These are phyloP conservation scores for Coniella lustricola DNA, from an alignment of 2,329 filamentous ascomycete genomes.

Conservation along the genomic window DNA sequence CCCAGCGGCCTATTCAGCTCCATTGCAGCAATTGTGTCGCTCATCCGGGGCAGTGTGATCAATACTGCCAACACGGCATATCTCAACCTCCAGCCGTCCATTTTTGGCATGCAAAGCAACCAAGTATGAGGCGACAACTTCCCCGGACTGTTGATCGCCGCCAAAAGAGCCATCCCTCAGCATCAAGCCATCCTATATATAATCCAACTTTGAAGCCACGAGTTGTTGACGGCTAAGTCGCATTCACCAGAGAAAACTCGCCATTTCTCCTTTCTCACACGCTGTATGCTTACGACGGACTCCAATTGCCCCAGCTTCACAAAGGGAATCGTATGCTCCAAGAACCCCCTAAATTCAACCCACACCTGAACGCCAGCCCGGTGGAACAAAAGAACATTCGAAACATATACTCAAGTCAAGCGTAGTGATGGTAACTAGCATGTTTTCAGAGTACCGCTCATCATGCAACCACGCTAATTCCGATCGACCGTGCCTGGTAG, in stretches of 20 bases:
- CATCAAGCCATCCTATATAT: no score
- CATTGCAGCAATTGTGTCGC: neutral
- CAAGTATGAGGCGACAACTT: no score
- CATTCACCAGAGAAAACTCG: no score
- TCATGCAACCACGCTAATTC: conserved; percentile 62
- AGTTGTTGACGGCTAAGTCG: no score
- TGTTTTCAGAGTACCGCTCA: neutral
- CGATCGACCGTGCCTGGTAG: conserved; percentile 67
- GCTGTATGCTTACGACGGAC: no score
- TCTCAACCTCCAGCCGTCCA: no score
- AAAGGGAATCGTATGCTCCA: neutral
- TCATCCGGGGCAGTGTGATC: neutral
- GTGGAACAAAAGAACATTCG: neutral
- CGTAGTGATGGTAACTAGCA: neutral
- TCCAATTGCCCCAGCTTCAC: no score
- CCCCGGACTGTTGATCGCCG: no score
- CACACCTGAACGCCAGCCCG: conserved; percentile 15
- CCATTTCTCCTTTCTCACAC: no score
- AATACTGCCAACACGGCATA: neutral
- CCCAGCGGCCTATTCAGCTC: neutral
- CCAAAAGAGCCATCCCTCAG: no score
- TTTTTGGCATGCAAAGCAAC: no score
- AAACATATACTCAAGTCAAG: neutral
- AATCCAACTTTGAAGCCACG: no score
- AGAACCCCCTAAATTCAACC: conserved; percentile 3